Evolutionary conservation across 2,329 filamentous ascomycete species (phyloP), one percentile per base, ranked within the genome.

Genomic region (Beauveria brongniartii): DNA sequence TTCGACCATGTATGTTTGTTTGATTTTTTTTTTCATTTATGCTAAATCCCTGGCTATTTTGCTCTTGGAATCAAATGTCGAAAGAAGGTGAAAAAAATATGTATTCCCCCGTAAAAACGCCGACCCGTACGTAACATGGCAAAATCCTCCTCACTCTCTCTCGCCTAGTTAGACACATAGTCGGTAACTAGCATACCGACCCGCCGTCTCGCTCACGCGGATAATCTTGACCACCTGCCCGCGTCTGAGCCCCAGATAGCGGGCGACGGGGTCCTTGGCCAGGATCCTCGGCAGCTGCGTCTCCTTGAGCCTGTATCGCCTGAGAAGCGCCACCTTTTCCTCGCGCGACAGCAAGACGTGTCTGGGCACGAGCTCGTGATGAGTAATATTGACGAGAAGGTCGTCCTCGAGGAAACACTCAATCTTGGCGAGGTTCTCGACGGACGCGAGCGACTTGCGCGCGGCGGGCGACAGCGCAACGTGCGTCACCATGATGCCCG

Each of bases 141-240:
- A 55, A 52, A 56, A 50, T 18, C n/a, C 34, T 44, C 20, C n/a
- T 10, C 10, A 16, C n/a, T 9, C 16, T 26, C n/a, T 9, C 16
- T 26, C 57, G 76, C 54, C 6, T 10, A 43, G 24, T 22, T 74
- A 88, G 67, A 87, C 84, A 66, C 84, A 87, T 60, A 87, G 71
- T 68, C 93, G 82, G 77, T 99, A 99, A 83, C 91, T 96, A 54
- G 94, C 94, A 77, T 99, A 99, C 58, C 94, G 83, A 64, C 94
- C 94, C 16, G 94, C 94, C 61, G 94, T 99, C 81, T 97, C 94
- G 71, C 88, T 92, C 74, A 89, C 92, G 66, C 94, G 83, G 69
- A 99, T 97, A 69, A 99, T 99, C 84, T 99, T 99, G 70, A 99
- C 94, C 3, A 99, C 92, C 76, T 97, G 90, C 3, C 92, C 92